Evolutionary conservation across 2,329 filamentous ascomycete genomes (phyloP).

Genomic region (Hirsutella minnesotensis): DNA sequence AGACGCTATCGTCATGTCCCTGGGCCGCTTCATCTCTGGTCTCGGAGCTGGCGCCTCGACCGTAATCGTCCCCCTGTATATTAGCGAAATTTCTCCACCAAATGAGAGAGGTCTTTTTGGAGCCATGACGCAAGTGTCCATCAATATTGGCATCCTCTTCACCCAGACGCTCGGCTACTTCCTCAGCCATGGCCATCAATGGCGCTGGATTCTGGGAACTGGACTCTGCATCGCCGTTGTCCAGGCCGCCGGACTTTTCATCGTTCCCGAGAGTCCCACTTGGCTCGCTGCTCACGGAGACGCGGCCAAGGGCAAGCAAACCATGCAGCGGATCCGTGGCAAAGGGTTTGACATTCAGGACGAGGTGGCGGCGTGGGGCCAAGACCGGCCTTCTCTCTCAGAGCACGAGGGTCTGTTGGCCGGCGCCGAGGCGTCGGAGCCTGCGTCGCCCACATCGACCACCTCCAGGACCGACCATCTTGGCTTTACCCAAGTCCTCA

Average conservation of each 20-base stretch:
- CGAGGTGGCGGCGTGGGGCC: conserved; percentile 56
- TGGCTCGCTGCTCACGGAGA: conserved; percentile 68
- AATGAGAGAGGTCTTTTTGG: conserved; percentile 67
- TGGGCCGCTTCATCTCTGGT: conserved; percentile 71
- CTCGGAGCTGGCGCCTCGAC: conserved; percentile 79
- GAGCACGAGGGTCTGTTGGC: conserved; percentile 64
- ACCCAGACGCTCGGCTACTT: conserved; percentile 83
- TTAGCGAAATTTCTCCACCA: conserved; percentile 79
- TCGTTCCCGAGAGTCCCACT: conserved; percentile 78
- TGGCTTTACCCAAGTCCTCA: conserved; percentile 53
- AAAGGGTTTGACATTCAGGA: conserved; percentile 54
- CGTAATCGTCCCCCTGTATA: conserved; percentile 88
- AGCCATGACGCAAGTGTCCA: conserved; percentile 81
- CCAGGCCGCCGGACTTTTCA: conserved; percentile 58
- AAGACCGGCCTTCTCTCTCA: conserved; percentile 20
- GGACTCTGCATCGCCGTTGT: conserved; percentile 56
- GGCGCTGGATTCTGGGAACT: conserved; percentile 71
- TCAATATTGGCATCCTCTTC: conserved; percentile 78
- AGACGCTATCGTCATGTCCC: conserved; percentile 52
- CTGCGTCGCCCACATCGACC: conserved; percentile 2
- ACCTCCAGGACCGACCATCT: conserved; percentile 26
- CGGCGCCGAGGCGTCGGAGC: conserved; percentile 11
- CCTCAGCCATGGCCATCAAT: conserved; percentile 64
- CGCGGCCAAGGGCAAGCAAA: conserved; percentile 47
- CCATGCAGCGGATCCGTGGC: conserved; percentile 67